Conservation (phyloP, 768 basidiomycete species). For the Tulasnella sp. region DNA sequence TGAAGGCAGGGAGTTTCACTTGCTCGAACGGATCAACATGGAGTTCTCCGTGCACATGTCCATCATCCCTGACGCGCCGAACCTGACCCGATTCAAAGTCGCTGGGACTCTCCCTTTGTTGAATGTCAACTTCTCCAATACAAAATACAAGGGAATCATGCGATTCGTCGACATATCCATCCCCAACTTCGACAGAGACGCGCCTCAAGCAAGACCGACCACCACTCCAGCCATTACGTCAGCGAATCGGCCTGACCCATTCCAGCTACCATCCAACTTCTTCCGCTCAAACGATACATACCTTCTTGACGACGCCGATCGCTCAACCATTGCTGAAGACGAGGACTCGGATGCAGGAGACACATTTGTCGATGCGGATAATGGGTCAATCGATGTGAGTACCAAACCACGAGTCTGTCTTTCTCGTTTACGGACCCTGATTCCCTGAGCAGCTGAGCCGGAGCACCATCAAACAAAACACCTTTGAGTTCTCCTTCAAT, state of each 20-base stretch:
- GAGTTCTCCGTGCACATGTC: conserved; percentile 85
- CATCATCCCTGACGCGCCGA: conserved; percentile 76
- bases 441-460: not conserved
- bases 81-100: conserved; percentile 80
- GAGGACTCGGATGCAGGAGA: conserved; percentile 27
- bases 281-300: conserved; percentile 59
- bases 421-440: not conserved
- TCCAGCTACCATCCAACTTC: conserved; percentile 38
- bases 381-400: conserved; percentile 32
- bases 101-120: conserved; percentile 81
- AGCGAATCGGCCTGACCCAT: conserved; percentile 14
- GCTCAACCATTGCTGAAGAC: conserved; percentile 1
- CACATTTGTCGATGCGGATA: conserved; percentile 63
- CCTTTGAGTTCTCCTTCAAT: conserved; percentile 79
- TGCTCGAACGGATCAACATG: conserved; percentile 88
- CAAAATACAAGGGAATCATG: conserved; percentile 88
- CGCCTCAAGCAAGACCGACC: conserved; percentile 14
- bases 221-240: not conserved
- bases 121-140: conserved; percentile 82
- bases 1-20: conserved; percentile 51
- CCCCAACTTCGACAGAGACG: conserved; percentile 61
- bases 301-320: conserved; percentile 48
- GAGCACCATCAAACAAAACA: conserved; percentile 39
- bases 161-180: conserved; percentile 84
- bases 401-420: not conserved